Evolutionary conservation across 2,329 filamentous ascomycete species (phyloP).

Genomic region (Niveomyces coronatus): DNA sequence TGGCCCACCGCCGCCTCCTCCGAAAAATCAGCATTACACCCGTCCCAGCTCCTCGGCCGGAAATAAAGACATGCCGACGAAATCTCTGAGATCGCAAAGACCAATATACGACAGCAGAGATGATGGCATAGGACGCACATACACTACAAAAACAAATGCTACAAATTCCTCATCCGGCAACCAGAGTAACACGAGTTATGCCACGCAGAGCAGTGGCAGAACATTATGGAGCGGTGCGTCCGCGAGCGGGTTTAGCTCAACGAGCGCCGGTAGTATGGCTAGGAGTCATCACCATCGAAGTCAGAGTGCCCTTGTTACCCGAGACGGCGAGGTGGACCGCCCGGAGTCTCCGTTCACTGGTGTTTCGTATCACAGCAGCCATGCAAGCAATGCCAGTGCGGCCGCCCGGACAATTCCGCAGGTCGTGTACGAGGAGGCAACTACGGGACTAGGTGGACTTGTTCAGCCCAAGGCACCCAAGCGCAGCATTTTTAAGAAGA

Average conservation of each 20-base stretch:
- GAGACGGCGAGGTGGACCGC: conserved; percentile 44
- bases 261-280: conserved; percentile 87
- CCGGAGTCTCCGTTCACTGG: conserved; percentile 61
- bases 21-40: conserved; percentile 40
- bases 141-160: conserved; percentile 78
- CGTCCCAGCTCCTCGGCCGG: conserved; percentile 51
- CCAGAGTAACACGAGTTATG: conserved; percentile 62
- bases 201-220: conserved; percentile 67
- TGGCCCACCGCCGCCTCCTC: conserved; percentile 53
- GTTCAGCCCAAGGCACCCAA: conserved; percentile 67
- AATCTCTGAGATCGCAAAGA: conserved; percentile 52
- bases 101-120: conserved; percentile 70
- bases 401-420: conserved; percentile 52
- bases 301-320: conserved; percentile 54
- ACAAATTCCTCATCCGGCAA: conserved; percentile 68
- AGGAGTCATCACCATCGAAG: conserved; percentile 55
- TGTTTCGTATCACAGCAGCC: conserved; percentile 85
- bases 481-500: conserved; percentile 89
- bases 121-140: conserved; percentile 62
- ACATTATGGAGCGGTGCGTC: conserved; percentile 93
- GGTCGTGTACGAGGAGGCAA: conserved; percentile 53
- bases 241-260: conserved; percentile 83
- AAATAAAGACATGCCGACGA: conserved; percentile 27
- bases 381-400: conserved; percentile 45
- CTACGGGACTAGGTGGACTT: conserved; percentile 67